A percentile compares a stretch with the other conserved stretches of the same genome.
Conservation (phyloP, 441 rosid genomes). For the Eutrema salsugineum region DNA sequence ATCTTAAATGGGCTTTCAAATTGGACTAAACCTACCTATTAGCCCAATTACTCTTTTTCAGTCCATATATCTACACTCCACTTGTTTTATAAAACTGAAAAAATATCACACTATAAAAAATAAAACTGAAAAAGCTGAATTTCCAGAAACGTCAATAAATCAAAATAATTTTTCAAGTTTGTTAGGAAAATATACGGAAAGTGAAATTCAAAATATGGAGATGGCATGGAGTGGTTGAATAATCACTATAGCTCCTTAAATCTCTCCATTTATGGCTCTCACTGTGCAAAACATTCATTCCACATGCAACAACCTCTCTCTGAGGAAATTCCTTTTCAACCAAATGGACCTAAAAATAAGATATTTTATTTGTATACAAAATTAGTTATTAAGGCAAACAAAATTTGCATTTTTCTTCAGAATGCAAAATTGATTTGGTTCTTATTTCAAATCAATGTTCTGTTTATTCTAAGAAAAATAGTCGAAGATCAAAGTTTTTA, state of each 20-base stretch:
- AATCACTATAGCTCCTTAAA: conserved; percentile 24
- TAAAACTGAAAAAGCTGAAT: background rate
- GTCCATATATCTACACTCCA: background rate
- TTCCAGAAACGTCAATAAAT: background rate
- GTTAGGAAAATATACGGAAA: background rate
- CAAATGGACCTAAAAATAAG: background rate
- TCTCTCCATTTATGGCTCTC: conserved; percentile 31
- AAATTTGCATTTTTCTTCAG: background rate
- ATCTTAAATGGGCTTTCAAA: background rate
- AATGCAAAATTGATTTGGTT: background rate
- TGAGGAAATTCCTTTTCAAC: background rate
- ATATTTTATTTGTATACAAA: background rate
- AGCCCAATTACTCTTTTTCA: background rate
- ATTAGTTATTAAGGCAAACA: background rate
- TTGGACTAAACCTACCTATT: background rate
- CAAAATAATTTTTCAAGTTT: background rate
- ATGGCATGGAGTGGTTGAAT: conserved; percentile 18
- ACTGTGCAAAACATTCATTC: conserved; percentile 31
- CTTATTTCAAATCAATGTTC: background rate
- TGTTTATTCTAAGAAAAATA: background rate
- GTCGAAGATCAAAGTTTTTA: background rate
- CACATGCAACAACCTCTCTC: conserved; percentile 23
- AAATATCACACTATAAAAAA: background rate
- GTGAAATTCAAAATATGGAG: background rate
- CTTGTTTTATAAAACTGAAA: background rate